Conservation (phyloP, 305 asterid genomes). For the Solanum hybrid region DNA sequence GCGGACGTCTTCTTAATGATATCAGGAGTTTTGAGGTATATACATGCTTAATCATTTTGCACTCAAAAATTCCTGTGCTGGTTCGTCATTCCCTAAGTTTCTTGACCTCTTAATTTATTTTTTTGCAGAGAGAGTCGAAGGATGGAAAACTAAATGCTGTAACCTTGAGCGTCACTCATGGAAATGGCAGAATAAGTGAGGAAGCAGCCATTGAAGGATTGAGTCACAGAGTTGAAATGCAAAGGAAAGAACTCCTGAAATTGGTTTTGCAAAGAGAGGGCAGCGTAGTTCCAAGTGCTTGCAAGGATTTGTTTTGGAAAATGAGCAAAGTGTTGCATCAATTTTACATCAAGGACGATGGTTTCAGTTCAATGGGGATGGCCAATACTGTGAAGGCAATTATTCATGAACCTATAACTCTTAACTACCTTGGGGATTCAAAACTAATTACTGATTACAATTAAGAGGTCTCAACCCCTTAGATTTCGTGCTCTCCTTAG, state of each 20-base stretch:
- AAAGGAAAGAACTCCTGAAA: constrained; percentile 51
- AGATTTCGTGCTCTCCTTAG: background rate
- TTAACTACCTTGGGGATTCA: background rate
- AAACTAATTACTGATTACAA: background rate
- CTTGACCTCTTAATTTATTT: background rate
- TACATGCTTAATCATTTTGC: background rate
- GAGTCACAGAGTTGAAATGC: constrained; percentile 26
- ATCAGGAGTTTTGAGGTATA: constrained; percentile 57
- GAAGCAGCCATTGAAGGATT: constrained; percentile 39
- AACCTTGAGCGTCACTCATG: constrained; percentile 35
- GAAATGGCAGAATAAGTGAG: constrained; percentile 30
- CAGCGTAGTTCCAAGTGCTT: constrained; percentile 51
- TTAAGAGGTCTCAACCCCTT: background rate
- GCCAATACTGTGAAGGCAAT: constrained; percentile 35
- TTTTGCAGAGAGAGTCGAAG: constrained; percentile 62
- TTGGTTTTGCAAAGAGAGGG: constrained; percentile 42
- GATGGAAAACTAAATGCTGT: constrained; percentile 60
- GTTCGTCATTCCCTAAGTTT: background rate
- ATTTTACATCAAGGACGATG: constrained; percentile 65
- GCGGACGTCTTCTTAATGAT: constrained; percentile 80
- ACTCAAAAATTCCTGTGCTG: background rate
- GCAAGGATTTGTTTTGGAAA: constrained; percentile 80
- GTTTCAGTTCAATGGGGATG: constrained; percentile 58
- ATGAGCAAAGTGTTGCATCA: constrained; percentile 61
- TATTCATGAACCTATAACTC: constrained; percentile 43